These are phyloP conservation scores for Cicer chorassanicum DNA, from an alignment of 306 rosid genomes.

Conservation along the genomic window DNA sequence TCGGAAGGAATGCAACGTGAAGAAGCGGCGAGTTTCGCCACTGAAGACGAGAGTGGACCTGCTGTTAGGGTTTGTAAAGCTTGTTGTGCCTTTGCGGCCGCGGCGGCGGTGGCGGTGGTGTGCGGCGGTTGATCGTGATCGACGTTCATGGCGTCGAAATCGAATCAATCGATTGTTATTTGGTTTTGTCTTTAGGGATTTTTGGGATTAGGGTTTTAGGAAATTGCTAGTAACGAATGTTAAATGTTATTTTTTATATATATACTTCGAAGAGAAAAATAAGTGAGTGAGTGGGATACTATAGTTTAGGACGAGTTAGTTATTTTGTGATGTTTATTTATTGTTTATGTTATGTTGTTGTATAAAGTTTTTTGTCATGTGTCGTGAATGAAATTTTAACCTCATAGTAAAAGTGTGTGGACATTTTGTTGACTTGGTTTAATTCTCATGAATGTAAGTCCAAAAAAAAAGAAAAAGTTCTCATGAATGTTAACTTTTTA, in stretches of 20 bases:
- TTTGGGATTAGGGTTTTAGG: slow-evolving; percentile 28
- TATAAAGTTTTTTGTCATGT: no score
- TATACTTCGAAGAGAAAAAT: no score
- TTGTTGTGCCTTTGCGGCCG: slow-evolving; percentile 42
- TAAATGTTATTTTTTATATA: background rate
- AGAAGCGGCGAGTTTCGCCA: slow-evolving; percentile 62
- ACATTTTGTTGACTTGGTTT: no score
- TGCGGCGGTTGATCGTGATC: slow-evolving; percentile 59
- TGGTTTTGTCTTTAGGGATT: slow-evolving; percentile 3
- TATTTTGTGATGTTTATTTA: no score
- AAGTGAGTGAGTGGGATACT: no score
- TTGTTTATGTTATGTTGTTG: no score
- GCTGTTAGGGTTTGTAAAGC: slow-evolving; percentile 51
- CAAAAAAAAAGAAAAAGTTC: no score
- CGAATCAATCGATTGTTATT: background rate
- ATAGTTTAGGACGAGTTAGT: no score
- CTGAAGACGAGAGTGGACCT: slow-evolving; percentile 61
- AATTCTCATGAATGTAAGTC: no score
- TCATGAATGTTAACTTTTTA: no score
- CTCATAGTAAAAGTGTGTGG: no score
- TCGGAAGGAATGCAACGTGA: slow-evolving; percentile 69
- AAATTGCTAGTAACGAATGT: slow-evolving; percentile 14
- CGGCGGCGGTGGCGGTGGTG: slow-evolving; percentile 37
- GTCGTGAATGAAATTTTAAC: no score
- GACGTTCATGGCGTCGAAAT: slow-evolving; percentile 52